These are phyloP conservation scores for Tetragonia tetragonoides DNA, from an alignment of 148 eudicot species.

Conservation along the genomic window DNA sequence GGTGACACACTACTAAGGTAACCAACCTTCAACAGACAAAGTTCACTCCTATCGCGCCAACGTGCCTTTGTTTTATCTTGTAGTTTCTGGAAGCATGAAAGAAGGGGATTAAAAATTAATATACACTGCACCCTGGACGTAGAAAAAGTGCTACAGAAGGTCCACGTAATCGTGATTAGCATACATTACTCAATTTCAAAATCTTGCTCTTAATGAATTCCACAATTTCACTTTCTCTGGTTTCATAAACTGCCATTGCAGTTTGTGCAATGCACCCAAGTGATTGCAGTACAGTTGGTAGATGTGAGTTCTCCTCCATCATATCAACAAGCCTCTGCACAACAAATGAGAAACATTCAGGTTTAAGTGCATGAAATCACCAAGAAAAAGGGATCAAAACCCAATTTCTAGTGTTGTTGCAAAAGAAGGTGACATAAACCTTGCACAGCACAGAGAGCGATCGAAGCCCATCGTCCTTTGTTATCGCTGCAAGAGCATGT, in stretches of 20 bases:
- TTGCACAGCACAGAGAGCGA: conserved; percentile 94
- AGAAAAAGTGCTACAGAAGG: conserved; percentile 9
- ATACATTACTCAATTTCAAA: conserved; percentile 66
- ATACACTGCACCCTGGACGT: neutral
- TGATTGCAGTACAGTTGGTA: conserved; percentile 92
- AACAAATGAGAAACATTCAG: conserved; percentile 15
- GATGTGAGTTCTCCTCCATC: conserved; percentile 77
- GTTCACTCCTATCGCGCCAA: conserved; percentile 88
- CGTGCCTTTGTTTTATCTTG: conserved; percentile 47
- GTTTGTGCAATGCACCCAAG: conserved; percentile 95
- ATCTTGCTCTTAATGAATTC: conserved; percentile 65
- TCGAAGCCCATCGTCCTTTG: conserved; percentile 92
- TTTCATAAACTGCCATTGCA: conserved; percentile 97
- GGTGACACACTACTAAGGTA: conserved; percentile 3
- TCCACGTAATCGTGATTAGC: conserved; percentile 21
- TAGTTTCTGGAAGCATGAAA: conserved; percentile 49
- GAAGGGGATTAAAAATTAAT: neutral
- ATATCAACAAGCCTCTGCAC: conserved; percentile 93
- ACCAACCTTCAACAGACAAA: conserved; percentile 81
- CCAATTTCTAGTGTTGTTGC: neutral
- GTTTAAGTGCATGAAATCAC: conserved; percentile 1
- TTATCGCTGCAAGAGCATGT: conserved; percentile 92
- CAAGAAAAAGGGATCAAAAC: conserved; percentile 16
- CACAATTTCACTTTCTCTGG: conserved; percentile 82
- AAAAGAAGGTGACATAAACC: conserved; percentile 39